Evolutionary conservation across 345 rosid genomes (phyloP).

Genomic region (Passiflora organensis): DNA sequence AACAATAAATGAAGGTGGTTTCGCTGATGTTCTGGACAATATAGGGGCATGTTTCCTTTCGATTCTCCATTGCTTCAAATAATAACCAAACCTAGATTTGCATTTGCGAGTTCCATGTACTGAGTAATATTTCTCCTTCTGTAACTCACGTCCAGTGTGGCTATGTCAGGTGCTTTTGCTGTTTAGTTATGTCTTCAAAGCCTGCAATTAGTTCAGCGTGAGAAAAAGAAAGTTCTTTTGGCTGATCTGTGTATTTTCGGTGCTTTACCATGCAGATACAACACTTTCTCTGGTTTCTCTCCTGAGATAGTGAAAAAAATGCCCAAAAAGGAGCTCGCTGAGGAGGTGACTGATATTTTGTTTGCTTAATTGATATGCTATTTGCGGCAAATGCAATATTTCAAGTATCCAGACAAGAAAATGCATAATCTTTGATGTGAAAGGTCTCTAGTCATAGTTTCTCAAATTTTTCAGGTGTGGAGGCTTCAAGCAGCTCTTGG

Average conservation of each 20-base stretch:
- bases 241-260: slow-evolving; percentile 1
- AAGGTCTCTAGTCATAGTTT: no score
- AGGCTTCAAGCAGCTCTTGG: slow-evolving; percentile 98
- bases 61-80: no score
- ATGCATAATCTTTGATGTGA: no score
- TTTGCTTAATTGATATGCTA: background rate
- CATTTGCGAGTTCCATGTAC: no score
- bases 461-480: slow-evolving; percentile 95
- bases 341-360: slow-evolving; percentile 67
- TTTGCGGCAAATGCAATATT: background rate
- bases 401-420: no score
- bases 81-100: no score
- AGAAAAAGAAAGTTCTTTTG: background rate
- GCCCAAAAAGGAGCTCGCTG: slow-evolving; percentile 93
- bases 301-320: slow-evolving; percentile 94
- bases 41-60: no score
- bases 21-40: no score
- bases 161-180: background rate
- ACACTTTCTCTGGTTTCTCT: slow-evolving; percentile 87
- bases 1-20: no score
- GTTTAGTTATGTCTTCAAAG: slow-evolving; percentile 1
- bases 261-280: slow-evolving; percentile 51
- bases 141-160: no score
- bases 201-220: no score
- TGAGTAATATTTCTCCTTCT: no score